Evolutionary conservation across 495 filamentous ascomycete species (phyloP).

Genomic region (Penicillium arizonense): DNA sequence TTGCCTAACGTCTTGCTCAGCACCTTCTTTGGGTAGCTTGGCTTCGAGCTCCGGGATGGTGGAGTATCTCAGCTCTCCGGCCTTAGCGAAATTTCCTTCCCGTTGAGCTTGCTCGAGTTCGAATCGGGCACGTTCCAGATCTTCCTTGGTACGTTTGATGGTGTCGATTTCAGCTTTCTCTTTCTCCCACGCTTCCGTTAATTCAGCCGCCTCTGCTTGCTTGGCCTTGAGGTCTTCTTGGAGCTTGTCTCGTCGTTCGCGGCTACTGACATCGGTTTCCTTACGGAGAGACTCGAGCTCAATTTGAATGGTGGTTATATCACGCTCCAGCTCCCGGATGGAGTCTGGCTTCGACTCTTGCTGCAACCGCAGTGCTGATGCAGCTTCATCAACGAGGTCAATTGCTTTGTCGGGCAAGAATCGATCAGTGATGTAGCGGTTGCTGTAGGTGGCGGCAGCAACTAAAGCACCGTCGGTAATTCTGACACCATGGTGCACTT

Average conservation of each 20-base stretch:
- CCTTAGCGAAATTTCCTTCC: slow-evolving; percentile 85
- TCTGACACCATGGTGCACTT: slow-evolving; percentile 89
- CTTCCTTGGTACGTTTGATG: slow-evolving; percentile 81
- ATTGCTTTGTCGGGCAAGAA: slow-evolving; percentile 97
- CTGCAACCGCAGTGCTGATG: slow-evolving; percentile 83
- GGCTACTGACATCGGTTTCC: slow-evolving; percentile 84
- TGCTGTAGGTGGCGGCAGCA: slow-evolving; percentile 86
- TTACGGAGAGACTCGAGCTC: slow-evolving; percentile 95
- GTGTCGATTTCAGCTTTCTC: slow-evolving; percentile 80
- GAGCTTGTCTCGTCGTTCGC: slow-evolving; percentile 83
- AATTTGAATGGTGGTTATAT: slow-evolving; percentile 96
- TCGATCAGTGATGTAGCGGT: slow-evolving; percentile 94
- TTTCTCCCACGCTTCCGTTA: slow-evolving; percentile 85
- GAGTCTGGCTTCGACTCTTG: slow-evolving; percentile 96
- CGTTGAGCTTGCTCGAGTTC: slow-evolving; percentile 87
- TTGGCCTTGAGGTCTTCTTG: slow-evolving; percentile 70
- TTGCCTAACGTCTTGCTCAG: slow-evolving; percentile 36
- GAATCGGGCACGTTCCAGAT: slow-evolving; percentile 77
- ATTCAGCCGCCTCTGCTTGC: slow-evolving; percentile 61
- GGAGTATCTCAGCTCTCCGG: slow-evolving; percentile 83
- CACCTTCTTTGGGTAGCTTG: slow-evolving; percentile 75
- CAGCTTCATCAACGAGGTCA: slow-evolving; percentile 94
- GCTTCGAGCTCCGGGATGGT: slow-evolving; percentile 77
- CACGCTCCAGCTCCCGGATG: slow-evolving; percentile 85
- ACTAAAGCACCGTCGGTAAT: slow-evolving; percentile 93